A percentile compares a stretch with the other conserved stretches of the same genome.
phyloP scores from a whole-genome alignment of 129 eudicot genomes.

The Smallanthus sonchifolius region DNA sequence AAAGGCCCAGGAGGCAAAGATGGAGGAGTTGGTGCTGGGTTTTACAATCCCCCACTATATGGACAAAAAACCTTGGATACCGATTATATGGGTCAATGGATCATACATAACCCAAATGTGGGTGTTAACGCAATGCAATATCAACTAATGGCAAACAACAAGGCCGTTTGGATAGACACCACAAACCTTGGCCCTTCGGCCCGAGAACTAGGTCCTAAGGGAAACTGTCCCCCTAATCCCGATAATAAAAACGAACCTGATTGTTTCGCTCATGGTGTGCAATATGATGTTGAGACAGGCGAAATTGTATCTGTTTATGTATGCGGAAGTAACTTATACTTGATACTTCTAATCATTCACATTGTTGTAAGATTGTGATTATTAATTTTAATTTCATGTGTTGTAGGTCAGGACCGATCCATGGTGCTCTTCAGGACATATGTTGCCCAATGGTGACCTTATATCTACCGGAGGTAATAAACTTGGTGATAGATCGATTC shows the following conservation, averaged over 20 bases:
- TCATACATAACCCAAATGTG: slow-evolving; percentile 23
- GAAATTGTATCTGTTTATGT: slow-evolving; percentile 39
- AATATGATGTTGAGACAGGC: slow-evolving; percentile 43
- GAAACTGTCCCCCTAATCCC: slow-evolving; percentile 30
- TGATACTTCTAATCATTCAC: background rate
- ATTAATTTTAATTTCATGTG: background rate
- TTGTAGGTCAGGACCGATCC: slow-evolving; percentile 53
- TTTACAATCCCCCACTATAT: background rate
- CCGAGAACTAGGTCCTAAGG: slow-evolving; percentile 21
- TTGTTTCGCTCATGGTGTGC: slow-evolving; percentile 64
- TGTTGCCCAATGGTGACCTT: slow-evolving; percentile 48
- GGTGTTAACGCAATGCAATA: slow-evolving; percentile 76
- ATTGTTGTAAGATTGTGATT: background rate
- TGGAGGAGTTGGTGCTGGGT: background rate
- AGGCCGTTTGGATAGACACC: slow-evolving; percentile 57
- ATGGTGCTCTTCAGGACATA: slow-evolving; percentile 88
- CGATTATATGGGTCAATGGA: slow-evolving; percentile 32
- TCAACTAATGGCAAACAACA: slow-evolving; percentile 61
- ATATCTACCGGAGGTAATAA: slow-evolving; percentile 60
- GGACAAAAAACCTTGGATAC: slow-evolving; percentile 17
- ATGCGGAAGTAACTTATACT: background rate
- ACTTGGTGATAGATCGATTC: slow-evolving; percentile 34
- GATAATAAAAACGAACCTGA: slow-evolving; percentile 27
- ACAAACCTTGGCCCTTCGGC: slow-evolving; percentile 52
- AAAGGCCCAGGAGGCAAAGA: background rate